These are phyloP conservation scores for Phytophthora kernoviae DNA, from an alignment of 352 stramenopile species.

Conservation along the genomic window DNA sequence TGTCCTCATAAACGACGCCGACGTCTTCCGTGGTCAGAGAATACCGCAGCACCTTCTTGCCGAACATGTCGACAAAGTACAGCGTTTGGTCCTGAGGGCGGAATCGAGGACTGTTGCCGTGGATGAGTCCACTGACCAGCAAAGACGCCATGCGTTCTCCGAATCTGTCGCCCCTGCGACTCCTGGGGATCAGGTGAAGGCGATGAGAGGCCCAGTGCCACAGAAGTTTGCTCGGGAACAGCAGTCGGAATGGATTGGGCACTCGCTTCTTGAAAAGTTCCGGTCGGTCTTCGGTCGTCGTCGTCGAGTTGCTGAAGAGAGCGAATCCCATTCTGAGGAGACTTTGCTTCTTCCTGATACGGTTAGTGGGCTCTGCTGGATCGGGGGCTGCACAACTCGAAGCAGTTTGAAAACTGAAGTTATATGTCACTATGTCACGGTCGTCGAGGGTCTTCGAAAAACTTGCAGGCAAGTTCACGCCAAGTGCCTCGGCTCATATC, in stretches of 20 bases:
- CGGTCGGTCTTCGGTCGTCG: conserved; percentile 6
- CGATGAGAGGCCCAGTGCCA: conserved; percentile 28
- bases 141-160: conserved; percentile 41
- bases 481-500: conserved; percentile 20
- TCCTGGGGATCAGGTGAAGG: conserved; percentile 14
- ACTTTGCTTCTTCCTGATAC: too few species aligned
- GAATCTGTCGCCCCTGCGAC: background rate
- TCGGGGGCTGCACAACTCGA: too few species aligned
- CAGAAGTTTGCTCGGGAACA: conserved; percentile 33
- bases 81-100: conserved; percentile 55
- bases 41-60: conserved; percentile 54
- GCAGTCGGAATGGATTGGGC: conserved; percentile 17
- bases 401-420: conserved; percentile 23
- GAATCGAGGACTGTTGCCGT: conserved; percentile 64
- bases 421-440: too few species aligned
- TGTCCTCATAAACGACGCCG: conserved; percentile 46
- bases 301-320: background rate
- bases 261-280: conserved; percentile 32
- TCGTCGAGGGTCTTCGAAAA: conserved; percentile 8
- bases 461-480: conserved; percentile 2
- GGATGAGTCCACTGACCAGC: conserved; percentile 47
- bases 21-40: conserved; percentile 40
- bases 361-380: too few species aligned
- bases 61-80: conserved; percentile 70
- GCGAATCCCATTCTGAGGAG: conserved; percentile 13